Evolutionary conservation across 345 rosid species (phyloP).

Genomic region (Geranium rotundifolium): DNA sequence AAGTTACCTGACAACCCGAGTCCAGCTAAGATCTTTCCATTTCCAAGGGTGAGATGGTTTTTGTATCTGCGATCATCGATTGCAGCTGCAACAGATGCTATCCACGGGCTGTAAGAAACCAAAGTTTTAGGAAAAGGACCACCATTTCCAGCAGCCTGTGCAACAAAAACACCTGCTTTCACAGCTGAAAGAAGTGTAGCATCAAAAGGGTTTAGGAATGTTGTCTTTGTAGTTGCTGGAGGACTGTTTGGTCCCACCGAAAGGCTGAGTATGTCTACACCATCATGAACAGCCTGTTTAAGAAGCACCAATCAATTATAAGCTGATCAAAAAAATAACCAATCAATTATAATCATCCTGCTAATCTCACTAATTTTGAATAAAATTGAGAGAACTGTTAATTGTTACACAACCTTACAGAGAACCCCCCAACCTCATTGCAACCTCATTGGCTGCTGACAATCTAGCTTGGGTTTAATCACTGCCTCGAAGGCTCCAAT

Average conservation of each 20-base stretch:
- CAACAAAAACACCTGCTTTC: conserved; percentile 95
- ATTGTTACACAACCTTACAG: no score
- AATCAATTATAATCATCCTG: not conserved
- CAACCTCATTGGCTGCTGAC: no score
- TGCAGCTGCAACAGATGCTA: conserved; percentile 92
- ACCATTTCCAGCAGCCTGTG: conserved; percentile 97
- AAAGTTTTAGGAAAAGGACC: conserved; percentile 95
- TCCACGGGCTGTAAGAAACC: conserved; percentile 98
- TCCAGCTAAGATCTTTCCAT: conserved; percentile 82
- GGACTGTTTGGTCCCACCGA: conserved; percentile 98
- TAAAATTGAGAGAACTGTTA: not conserved
- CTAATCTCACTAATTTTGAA: not conserved
- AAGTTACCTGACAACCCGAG: conserved; percentile 79
- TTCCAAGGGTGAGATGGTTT: conserved; percentile 76
- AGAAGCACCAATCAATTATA: conserved; percentile 3
- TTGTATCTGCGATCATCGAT: conserved; percentile 93
- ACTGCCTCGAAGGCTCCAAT: no score
- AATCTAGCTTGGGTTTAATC: no score
- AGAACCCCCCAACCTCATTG: no score
- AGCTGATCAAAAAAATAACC: no score
- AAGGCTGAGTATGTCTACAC: conserved; percentile 91
- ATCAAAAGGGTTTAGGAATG: conserved; percentile 89
- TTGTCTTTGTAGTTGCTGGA: conserved; percentile 73
- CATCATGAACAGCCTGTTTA: conserved; percentile 95
- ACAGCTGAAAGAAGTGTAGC: conserved; percentile 93